These are phyloP conservation scores for Niebla homalea DNA, from an alignment of 495 filamentous ascomycete species.

Conservation along the genomic window DNA sequence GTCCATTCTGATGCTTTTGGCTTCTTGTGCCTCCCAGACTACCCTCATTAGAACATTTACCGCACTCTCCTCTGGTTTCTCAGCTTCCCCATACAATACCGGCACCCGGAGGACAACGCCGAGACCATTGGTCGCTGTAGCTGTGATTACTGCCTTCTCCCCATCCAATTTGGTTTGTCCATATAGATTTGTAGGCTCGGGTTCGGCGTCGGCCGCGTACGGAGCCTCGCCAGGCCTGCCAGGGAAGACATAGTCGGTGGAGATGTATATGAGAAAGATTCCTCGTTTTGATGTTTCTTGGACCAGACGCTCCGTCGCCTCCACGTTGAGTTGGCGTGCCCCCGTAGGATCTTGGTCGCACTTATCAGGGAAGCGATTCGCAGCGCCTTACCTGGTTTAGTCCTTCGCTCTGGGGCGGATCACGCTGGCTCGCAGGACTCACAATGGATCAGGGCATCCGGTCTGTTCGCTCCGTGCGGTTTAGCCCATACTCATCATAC, in stretches of 20 bases:
- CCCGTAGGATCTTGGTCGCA: constrained; percentile 67
- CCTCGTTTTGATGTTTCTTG: constrained; percentile 43
- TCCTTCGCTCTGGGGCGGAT: not conserved
- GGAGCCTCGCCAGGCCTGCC: constrained; percentile 74
- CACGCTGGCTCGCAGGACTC: constrained; percentile 16
- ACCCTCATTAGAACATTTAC: constrained; percentile 68
- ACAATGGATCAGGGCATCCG: constrained; percentile 78
- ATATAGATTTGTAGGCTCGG: constrained; percentile 71
- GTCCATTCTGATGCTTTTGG: constrained; percentile 61
- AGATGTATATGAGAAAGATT: constrained; percentile 81
- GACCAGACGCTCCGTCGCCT: constrained; percentile 54
- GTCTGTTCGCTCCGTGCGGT: constrained; percentile 33
- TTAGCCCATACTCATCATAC: too few species aligned
- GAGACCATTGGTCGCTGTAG: constrained; percentile 36
- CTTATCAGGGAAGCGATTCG: constrained; percentile 81
- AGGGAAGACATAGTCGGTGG: constrained; percentile 88
- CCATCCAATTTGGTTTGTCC: constrained; percentile 81
- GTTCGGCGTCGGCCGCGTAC: constrained; percentile 51
- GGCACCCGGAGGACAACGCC: constrained; percentile 74
- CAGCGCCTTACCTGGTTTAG: constrained; percentile 46
- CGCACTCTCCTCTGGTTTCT: constrained; percentile 60
- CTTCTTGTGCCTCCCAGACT: constrained; percentile 54
- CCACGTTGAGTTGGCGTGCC: constrained; percentile 62
- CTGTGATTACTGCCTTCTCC: constrained; percentile 57
- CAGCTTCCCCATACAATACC: constrained; percentile 63